These are phyloP conservation scores for Toxoplasma gondii DNA, from an alignment of 169 alveolate genomes.

Conservation along the genomic window DNA sequence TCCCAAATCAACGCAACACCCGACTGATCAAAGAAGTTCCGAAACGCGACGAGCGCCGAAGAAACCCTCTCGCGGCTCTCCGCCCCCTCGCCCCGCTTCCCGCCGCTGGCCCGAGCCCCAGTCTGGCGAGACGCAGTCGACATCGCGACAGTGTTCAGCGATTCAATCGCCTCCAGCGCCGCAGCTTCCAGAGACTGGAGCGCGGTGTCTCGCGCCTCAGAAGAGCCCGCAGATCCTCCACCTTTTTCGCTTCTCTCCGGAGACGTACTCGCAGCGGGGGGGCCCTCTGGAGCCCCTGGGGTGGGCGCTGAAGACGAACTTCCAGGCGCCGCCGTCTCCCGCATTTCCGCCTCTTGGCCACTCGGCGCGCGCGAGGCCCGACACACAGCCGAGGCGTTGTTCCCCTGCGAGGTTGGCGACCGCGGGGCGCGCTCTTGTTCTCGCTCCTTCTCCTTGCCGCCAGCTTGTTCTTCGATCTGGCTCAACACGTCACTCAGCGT, in stretches of 20 bases:
- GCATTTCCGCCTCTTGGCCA: no score
- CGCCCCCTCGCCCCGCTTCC: not conserved
- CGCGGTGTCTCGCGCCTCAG: not conserved
- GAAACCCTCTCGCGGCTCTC: not conserved
- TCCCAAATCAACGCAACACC: slow-evolving; percentile 25
- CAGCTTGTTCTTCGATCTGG: slow-evolving; percentile 25
- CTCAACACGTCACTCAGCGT: slow-evolving; percentile 20
- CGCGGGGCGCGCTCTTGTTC: not conserved
- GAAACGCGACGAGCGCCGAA: not conserved
- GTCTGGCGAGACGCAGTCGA: not conserved
- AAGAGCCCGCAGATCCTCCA: not conserved
- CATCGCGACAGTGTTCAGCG: not conserved
- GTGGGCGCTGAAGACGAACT: no score
- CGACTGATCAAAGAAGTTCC: slow-evolving; percentile 23
- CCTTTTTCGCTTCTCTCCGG: not conserved
- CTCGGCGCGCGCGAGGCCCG: no score
- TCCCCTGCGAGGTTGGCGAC: no score
- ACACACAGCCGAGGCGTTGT: no score
- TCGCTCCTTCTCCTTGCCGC: not conserved
- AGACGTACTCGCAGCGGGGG: not conserved
- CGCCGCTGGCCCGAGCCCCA: not conserved
- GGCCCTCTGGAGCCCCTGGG: not conserved
- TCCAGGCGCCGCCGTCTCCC: no score
- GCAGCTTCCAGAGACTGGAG: not conserved
- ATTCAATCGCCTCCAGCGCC: not conserved